A percentile compares a stretch with the other conserved stretches of the same genome.
Conservation (phyloP, 352 stramenopile species). For the Pseudoperonospora humuli region DNA sequence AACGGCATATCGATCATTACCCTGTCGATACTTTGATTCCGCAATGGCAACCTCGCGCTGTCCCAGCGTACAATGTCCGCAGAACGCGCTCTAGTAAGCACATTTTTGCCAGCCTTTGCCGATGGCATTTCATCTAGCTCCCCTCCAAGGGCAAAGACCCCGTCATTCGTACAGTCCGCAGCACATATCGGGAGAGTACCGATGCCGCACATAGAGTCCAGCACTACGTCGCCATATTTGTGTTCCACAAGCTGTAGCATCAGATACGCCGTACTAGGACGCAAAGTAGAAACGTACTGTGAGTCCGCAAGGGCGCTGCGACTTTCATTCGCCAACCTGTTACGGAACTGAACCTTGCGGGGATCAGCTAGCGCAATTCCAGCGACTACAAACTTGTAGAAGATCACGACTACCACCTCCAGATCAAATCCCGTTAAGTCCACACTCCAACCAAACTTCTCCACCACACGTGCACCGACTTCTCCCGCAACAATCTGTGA, state of each 20-base stretch:
- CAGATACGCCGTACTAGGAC: slow-evolving; percentile 68
- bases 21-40: slow-evolving; percentile 44
- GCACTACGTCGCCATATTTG: slow-evolving; percentile 48
- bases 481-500: slow-evolving; percentile 55
- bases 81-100: slow-evolving; percentile 18
- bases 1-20: slow-evolving; percentile 79
- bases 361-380: slow-evolving; percentile 59
- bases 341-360: slow-evolving; percentile 52
- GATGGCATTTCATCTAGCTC: slow-evolving; percentile 52
- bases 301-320: slow-evolving; percentile 41
- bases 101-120: slow-evolving; percentile 50
- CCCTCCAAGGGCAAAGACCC: slow-evolving; percentile 55
- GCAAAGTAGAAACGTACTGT: slow-evolving; percentile 71
- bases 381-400: slow-evolving; percentile 58
- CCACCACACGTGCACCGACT: slow-evolving; percentile 45
- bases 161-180: slow-evolving; percentile 37
- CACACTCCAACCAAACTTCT: slow-evolving; percentile 57
- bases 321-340: slow-evolving; percentile 61
- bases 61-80: slow-evolving; percentile 62
- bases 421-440: slow-evolving; percentile 57
- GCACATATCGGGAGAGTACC: slow-evolving; percentile 67
- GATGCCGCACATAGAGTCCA: slow-evolving; percentile 80
- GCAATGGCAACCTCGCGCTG: slow-evolving; percentile 47
- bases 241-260: slow-evolving; percentile 61
- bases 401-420: slow-evolving; percentile 69